A percentile compares a stretch with the other conserved stretches of the same genome.
phyloP scores from a whole-genome alignment of 805 yeast genomes.

The Wickerhamomyces subpelliculosus region DNA sequence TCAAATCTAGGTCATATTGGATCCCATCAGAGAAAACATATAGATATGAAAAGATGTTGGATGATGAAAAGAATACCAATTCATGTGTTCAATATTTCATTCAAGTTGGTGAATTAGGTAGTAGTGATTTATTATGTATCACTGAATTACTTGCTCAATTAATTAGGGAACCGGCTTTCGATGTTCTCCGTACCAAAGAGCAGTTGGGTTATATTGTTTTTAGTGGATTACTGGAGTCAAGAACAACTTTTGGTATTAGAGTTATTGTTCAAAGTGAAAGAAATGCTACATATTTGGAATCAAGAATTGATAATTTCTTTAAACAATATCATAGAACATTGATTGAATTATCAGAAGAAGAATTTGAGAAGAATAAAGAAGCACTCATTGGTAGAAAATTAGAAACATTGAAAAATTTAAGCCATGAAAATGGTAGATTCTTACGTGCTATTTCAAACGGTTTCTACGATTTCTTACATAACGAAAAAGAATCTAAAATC shows the following conservation, averaged over 20 bases:
- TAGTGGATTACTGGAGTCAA: slow-evolving; percentile 59
- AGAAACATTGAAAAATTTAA: slow-evolving; percentile 69
- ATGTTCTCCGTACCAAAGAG: slow-evolving; percentile 85
- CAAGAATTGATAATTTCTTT: slow-evolving; percentile 67
- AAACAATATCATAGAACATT: slow-evolving; percentile 37
- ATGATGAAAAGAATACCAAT: slow-evolving; percentile 68
- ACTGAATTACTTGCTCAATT: slow-evolving; percentile 67
- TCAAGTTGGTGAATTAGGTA: slow-evolving; percentile 51
- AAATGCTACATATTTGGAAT: slow-evolving; percentile 64
- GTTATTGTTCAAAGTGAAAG: slow-evolving; percentile 81
- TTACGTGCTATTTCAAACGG: slow-evolving; percentile 69
- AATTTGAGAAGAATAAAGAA: slow-evolving; percentile 59
- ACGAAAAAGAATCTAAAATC: slow-evolving; percentile 48
- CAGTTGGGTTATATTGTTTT: slow-evolving; percentile 94
- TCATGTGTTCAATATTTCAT: slow-evolving; percentile 76
- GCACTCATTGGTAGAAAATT: slow-evolving; percentile 60
- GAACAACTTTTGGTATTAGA: slow-evolving; percentile 69
- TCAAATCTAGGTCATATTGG: slow-evolving; percentile 34
- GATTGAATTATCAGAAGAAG: slow-evolving; percentile 49
- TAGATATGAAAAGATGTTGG: slow-evolving; percentile 43
- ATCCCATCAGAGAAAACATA: slow-evolving; percentile 32
- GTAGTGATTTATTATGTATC: slow-evolving; percentile 30
- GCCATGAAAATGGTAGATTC: slow-evolving; percentile 64
- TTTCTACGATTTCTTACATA: slow-evolving; percentile 64
- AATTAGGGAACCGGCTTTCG: slow-evolving; percentile 81